A percentile compares a stretch with the other conserved stretches of the same genome.
Evolutionary conservation across 192 early-diverging fungal species (phyloP).

Genomic region (Gorgonomyces haynaldii): DNA sequence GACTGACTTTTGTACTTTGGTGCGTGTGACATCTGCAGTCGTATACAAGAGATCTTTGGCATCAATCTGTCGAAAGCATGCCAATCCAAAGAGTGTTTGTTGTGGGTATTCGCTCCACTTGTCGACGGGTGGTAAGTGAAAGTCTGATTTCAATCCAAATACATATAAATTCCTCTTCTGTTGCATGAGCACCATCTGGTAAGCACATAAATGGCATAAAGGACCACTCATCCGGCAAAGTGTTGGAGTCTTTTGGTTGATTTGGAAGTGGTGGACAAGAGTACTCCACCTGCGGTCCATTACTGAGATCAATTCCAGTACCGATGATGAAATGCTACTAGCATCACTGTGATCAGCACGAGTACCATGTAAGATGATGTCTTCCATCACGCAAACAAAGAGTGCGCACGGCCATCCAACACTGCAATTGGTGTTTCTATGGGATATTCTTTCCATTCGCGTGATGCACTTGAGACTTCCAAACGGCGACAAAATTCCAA

Average conservation of each 20-base stretch:
- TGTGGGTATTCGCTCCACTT: constrained; percentile 42
- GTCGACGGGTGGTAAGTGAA: constrained; percentile 65
- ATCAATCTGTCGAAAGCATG: constrained; percentile 69
- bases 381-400: background rate
- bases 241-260: constrained; percentile 18
- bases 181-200: constrained; percentile 67
- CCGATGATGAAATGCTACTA: constrained; percentile 42
- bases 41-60: constrained; percentile 55
- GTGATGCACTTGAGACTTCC: constrained; percentile 1
- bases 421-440: no score
- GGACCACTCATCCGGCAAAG: constrained; percentile 70
- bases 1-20: constrained; percentile 70
- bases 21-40: constrained; percentile 64
- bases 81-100: constrained; percentile 67
- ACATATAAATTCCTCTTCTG: constrained; percentile 67
- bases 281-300: constrained; percentile 42
- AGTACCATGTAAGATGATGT: constrained; percentile 2
- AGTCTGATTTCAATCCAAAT: constrained; percentile 30
- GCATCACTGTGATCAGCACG: constrained; percentile 18
- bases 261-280: constrained; percentile 35
- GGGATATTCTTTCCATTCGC: no score
- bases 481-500: background rate
- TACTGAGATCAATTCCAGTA: constrained; percentile 15
- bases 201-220: constrained; percentile 69
- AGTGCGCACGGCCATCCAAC: no score